Conservation (phyloP, 108 stramenopile genomes). For the Conticribra weissflogii region DNA sequence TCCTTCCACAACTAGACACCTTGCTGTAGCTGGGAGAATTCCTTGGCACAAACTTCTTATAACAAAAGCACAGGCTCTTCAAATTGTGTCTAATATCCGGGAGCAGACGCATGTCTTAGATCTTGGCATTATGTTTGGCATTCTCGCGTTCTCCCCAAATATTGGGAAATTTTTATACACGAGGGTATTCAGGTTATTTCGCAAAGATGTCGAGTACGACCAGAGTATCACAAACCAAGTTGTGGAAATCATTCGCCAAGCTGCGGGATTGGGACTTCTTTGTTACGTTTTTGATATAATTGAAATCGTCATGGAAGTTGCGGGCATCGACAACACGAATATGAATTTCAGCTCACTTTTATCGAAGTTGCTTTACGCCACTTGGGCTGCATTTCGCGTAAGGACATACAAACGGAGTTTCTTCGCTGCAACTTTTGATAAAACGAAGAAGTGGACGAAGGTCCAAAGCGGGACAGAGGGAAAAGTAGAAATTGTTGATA, state of each 20-base stretch:
- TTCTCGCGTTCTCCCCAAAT: conserved; percentile 28
- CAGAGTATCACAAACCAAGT: conserved; percentile 44
- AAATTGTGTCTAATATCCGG: conserved; percentile 44
- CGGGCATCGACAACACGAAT: conserved; percentile 31
- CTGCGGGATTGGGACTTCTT: conserved; percentile 42
- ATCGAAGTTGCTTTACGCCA: conserved; percentile 35
- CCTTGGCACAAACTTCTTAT: conserved; percentile 44
- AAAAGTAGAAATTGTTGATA: conserved; percentile 38
- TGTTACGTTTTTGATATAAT: conserved; percentile 43
- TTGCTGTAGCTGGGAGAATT: conserved; percentile 45
- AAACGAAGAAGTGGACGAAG: conserved; percentile 20
- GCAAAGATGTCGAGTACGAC: conserved; percentile 29
- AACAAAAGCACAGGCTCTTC: conserved; percentile 11
- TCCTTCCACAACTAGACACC: no score
- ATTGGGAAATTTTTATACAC: conserved; percentile 19
- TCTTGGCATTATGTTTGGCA: conserved; percentile 14
- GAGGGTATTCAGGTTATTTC: conserved; percentile 27
- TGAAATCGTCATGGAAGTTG: conserved; percentile 42
- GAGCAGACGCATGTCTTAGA: conserved; percentile 36
- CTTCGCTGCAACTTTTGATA: conserved; percentile 26
- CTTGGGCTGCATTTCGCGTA: conserved; percentile 34
- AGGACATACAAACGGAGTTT: conserved; percentile 38
- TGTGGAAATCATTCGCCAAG: conserved; percentile 24
- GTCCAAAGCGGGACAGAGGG: conserved; percentile 14
- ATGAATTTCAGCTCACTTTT: conserved; percentile 27